phyloP scores from a whole-genome alignment of 306 rosid genomes.

The Sesbania bispinosa region DNA sequence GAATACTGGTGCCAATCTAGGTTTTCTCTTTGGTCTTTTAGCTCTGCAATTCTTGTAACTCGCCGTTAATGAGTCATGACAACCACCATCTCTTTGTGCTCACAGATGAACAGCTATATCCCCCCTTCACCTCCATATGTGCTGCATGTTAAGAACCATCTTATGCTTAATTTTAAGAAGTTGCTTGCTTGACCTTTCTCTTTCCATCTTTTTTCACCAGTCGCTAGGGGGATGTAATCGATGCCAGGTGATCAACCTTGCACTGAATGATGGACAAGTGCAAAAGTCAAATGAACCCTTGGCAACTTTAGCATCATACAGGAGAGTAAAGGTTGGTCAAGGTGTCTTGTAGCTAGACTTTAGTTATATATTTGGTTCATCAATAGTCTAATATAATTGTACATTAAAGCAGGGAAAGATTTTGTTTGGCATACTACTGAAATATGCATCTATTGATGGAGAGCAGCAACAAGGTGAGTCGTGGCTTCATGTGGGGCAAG shows the following conservation, averaged over 20 bases:
- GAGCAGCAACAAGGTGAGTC: conserved; percentile 36
- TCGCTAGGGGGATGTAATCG: conserved; percentile 93
- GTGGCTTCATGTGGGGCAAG: conserved; percentile 80
- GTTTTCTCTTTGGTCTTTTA: neutral
- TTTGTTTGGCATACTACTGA: conserved; percentile 77
- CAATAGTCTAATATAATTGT: neutral
- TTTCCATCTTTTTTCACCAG: conserved; percentile 37
- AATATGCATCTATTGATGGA: conserved; percentile 45
- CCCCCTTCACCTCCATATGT: neutral
- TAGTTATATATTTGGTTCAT: neutral
- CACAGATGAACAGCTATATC: neutral
- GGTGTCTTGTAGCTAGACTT: conserved; percentile 1
- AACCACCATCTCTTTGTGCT: neutral
- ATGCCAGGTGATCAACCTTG: conserved; percentile 85
- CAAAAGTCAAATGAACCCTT: conserved; percentile 82
- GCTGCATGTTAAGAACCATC: neutral
- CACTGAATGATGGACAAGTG: conserved; percentile 43
- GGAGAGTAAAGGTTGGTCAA: conserved; percentile 74
- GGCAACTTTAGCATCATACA: conserved; percentile 82
- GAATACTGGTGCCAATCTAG: too few relatives aligned
- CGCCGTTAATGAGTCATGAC: too few relatives aligned
- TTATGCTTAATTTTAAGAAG: neutral
- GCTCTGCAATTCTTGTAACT: neutral
- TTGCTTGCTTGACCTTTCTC: conserved; percentile 1
- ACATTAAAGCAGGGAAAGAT: conserved; percentile 68